Evolutionary conservation across 2,329 filamentous ascomycete genomes (phyloP).

Genomic region (Sclerotinia borealis): DNA sequence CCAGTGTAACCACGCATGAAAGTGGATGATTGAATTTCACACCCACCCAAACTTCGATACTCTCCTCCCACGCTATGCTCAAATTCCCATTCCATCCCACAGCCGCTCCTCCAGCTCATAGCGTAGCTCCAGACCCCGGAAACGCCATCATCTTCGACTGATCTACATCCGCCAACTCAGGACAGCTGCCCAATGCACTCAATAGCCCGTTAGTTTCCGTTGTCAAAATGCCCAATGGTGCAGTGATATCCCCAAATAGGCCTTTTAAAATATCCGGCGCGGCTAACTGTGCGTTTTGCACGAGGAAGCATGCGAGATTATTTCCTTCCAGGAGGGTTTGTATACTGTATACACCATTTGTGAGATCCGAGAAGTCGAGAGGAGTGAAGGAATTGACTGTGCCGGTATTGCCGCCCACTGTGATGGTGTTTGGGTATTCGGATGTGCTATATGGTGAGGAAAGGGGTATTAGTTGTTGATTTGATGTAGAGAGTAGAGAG

Average conservation of each 20-base stretch:
- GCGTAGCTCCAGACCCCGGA: neutral
- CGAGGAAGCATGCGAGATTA: slow-evolving; percentile 41
- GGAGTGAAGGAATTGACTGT: slow-evolving; percentile 45
- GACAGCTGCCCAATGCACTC: neutral
- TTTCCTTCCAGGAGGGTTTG: slow-evolving; percentile 40
- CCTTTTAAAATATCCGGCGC: slow-evolving; percentile 39
- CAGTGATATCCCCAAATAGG: slow-evolving; percentile 33
- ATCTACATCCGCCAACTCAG: neutral
- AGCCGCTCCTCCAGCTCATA: neutral
- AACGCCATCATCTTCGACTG: neutral
- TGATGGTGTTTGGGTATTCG: slow-evolving; percentile 38
- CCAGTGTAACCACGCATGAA: neutral
- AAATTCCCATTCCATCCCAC: neutral
- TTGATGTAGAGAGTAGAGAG: neutral
- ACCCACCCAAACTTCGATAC: neutral
- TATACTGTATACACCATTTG: slow-evolving; percentile 40
- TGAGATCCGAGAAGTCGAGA: slow-evolving; percentile 38
- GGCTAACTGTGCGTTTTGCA: slow-evolving; percentile 37
- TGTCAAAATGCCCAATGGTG: slow-evolving; percentile 18
- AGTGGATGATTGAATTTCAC: neutral
- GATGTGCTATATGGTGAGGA: slow-evolving; percentile 21
- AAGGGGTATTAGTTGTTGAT: neutral
- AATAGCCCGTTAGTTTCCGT: neutral
- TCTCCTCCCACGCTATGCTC: neutral
- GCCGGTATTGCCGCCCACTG: slow-evolving; percentile 47